Evolutionary conservation across 148 eudicot genomes (phyloP).

Genomic region (Dysphania ambrosioides): DNA sequence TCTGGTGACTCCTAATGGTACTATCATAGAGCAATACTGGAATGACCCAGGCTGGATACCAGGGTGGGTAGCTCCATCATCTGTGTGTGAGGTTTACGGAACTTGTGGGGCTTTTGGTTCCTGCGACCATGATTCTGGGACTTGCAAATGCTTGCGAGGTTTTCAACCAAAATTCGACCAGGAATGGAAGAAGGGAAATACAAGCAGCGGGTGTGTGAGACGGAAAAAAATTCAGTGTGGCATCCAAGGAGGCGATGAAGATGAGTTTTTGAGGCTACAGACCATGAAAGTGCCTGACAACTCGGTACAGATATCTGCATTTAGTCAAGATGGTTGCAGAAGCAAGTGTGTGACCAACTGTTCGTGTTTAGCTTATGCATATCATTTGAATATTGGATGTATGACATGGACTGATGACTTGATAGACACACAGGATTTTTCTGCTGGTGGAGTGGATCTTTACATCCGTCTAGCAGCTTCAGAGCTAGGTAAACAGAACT

Average conservation of each 20-base stretch:
- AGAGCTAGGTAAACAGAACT: slow-evolving; percentile 12
- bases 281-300: slow-evolving; percentile 48
- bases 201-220: slow-evolving; percentile 48
- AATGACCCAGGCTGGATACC: slow-evolving; percentile 27
- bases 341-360: slow-evolving; percentile 43
- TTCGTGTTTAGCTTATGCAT: slow-evolving; percentile 48
- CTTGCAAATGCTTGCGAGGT: slow-evolving; percentile 45
- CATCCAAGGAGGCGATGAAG: slow-evolving; percentile 24
- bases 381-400: slow-evolving; percentile 19
- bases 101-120: slow-evolving; percentile 45
- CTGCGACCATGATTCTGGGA: slow-evolving; percentile 32
- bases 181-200: slow-evolving; percentile 39
- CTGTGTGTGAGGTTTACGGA: slow-evolving; percentile 38
- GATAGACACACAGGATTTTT: slow-evolving; percentile 9
- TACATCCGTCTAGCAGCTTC: slow-evolving; percentile 12
- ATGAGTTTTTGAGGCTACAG: slow-evolving; percentile 36
- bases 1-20: slow-evolving; percentile 22
- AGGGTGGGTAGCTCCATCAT: slow-evolving; percentile 1
- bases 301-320: slow-evolving; percentile 3
- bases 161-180: slow-evolving; percentile 31
- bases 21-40: slow-evolving; percentile 26
- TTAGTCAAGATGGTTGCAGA: slow-evolving; percentile 34
- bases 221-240: slow-evolving; percentile 29
- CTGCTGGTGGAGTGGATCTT: slow-evolving; percentile 2
- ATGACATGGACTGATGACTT: slow-evolving; percentile 7